phyloP scores from a whole-genome alignment of 345 rosid species.

The Hypericum androsaemum region DNA sequence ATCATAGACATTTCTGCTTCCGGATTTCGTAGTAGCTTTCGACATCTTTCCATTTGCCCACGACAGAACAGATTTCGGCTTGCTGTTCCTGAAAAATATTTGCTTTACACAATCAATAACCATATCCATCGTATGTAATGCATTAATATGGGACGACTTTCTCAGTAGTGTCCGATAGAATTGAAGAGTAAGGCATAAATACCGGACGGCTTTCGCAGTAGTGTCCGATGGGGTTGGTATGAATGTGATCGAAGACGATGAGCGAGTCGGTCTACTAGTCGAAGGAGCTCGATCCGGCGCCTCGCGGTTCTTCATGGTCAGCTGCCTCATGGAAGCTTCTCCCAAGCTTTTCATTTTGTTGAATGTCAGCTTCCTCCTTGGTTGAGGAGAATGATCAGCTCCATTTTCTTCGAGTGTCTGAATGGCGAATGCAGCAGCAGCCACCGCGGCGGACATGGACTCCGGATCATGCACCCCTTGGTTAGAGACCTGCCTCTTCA shows the following conservation, averaged over 20 bases:
- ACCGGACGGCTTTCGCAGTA: slow-evolving; percentile 9
- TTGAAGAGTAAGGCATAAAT: background rate
- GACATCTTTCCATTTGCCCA: slow-evolving; percentile 11
- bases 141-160: slow-evolving; percentile 9
- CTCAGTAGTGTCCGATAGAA: background rate
- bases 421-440: slow-evolving; percentile 31
- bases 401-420: slow-evolving; percentile 21
- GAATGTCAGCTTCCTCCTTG: slow-evolving; percentile 6
- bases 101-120: background rate
- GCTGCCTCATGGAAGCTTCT: slow-evolving; percentile 7
- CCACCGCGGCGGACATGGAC: slow-evolving; percentile 19
- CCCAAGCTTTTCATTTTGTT: slow-evolving; percentile 15
- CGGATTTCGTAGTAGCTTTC: background rate
- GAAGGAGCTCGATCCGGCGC: slow-evolving; percentile 6
- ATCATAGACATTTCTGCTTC: too few species aligned
- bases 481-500: slow-evolving; percentile 3
- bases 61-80: slow-evolving; percentile 13
- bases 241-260: slow-evolving; percentile 1
- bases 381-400: slow-evolving; percentile 6
- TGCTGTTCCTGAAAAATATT: slow-evolving; percentile 9
- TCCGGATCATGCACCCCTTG: slow-evolving; percentile 10
- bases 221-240: slow-evolving; percentile 7
- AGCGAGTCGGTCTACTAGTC: slow-evolving; percentile 5
- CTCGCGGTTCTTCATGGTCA: slow-evolving; percentile 7
- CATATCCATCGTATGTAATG: background rate